Evolutionary conservation across 1,284 basidiomycete species (phyloP), one percentile per base, ranked within the genome.

Genomic region (Tilletia caries): DNA sequence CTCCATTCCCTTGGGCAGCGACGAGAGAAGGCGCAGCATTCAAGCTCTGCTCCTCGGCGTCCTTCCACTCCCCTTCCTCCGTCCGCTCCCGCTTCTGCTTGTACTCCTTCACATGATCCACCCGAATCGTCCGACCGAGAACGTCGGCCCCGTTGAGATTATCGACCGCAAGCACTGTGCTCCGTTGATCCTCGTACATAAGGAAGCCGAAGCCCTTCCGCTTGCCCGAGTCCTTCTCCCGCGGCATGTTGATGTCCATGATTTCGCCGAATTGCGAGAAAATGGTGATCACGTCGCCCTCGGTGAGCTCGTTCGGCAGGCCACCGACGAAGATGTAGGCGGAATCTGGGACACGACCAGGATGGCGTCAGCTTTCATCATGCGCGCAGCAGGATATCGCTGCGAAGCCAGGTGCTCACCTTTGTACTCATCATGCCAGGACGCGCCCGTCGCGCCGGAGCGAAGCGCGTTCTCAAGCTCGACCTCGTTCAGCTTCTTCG

Each of bases 111-210:
- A 95, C 93, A 82, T 99, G 96, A 80, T 99, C 96, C 64, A 86
- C 94, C 29, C 93, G 89, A 62, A 97, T 84, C 2, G 90, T 95
- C 77, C 90, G 87, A 5, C 91, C 93, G 33, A 97, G 85, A 50
- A 98, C 91, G 75, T 90, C 89, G 50, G 93, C 91, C 41, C 96
- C 96, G 81, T 97, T 98, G 84, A 99, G 88, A 85, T 98, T 99
- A 86, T 99, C 96, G 73, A 99, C 95, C 4, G 96, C 96, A 46
- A 99, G 87, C 66, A 98, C 85, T 2, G 96, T 99, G 69, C 92
- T 95, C 62, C 93, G 88, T 85, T 99, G 96, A 85, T 99, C 94
- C 85, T 96, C 92, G 84, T 98, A 99, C 95, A 98, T 98, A 72
- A 98, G 86, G 85, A 98, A 99, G 2, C 89, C 95, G 82, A 98